Percentiles rank a stretch among this genome's conserved stretches.
Evolutionary conservation across 129 eudicot species (phyloP).

Genomic region (Pulicaria dysenterica): DNA sequence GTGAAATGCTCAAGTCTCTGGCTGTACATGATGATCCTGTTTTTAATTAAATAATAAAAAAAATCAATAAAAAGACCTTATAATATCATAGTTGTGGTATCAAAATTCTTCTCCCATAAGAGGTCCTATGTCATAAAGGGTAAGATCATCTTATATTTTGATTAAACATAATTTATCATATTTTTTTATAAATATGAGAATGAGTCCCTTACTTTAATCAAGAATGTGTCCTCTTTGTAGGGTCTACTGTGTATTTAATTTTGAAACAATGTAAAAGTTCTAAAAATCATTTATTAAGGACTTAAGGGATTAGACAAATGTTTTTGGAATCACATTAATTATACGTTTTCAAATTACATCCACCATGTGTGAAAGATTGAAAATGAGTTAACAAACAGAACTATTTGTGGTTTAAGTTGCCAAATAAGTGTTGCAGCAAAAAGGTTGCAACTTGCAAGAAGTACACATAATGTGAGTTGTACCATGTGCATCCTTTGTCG

Average conservation of each 20-base stretch:
- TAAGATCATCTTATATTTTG: too few relatives aligned
- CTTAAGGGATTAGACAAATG: too few relatives aligned
- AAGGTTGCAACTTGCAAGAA: constrained; percentile 21
- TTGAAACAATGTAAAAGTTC: too few relatives aligned
- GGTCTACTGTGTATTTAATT: too few relatives aligned
- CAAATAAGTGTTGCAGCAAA: constrained; percentile 16
- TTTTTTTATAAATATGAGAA: too few relatives aligned
- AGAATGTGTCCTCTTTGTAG: too few relatives aligned
- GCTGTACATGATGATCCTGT: constrained; percentile 46
- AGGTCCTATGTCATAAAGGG: neutral
- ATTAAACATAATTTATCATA: too few relatives aligned
- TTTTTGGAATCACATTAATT: neutral
- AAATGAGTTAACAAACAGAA: neutral
- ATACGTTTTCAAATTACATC: constrained; percentile 10
- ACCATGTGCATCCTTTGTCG: constrained; percentile 15
- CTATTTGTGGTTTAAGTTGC: constrained; percentile 20
- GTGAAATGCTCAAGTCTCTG: constrained; percentile 70
- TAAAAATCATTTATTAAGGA: too few relatives aligned
- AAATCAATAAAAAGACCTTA: neutral
- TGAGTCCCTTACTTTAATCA: too few relatives aligned
- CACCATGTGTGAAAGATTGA: constrained; percentile 21
- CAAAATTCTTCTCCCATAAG: too few relatives aligned
- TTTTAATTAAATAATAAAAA: neutral
- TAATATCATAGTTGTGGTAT: neutral
- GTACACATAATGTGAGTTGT: constrained; percentile 18